Evolutionary conservation across 2,329 filamentous ascomycete species (phyloP), one percentile per base, ranked within the genome.

Genomic region (Stagonosporopsis vannaccii): DNA sequence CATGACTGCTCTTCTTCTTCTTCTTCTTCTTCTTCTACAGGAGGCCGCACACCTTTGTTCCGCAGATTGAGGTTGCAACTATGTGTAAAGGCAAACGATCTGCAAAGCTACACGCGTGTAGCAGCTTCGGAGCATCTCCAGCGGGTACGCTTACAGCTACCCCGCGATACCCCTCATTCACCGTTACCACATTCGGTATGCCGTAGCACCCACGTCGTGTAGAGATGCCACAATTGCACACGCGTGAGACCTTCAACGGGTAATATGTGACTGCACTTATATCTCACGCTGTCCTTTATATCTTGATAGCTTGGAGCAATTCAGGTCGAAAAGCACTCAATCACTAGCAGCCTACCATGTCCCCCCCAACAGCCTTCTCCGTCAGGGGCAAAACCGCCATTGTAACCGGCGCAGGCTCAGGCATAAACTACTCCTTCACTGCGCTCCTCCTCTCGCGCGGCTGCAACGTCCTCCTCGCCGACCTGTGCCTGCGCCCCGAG

Each of bases 401-500:
- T 44, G 71, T 82, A 5, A 82, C 80, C 6, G 80, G 80, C 32
- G 80, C 79, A 47, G 80, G 80, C 11, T 73, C 72, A 26, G 80
- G 80, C 15, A 82, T 82, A 61, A 80, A 79, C 62, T 74, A 76
- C 59, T 74, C 63, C 60, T 82, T 83, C 61, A 76, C 80, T 12
- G 65, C 71, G 17, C 68, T 81, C 1, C 77, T 83, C 13, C 76
- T 82, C 19, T 69, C 72, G 0, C 65, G 67, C 11, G 75, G 77
- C 56, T 82, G 80, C 72, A 81, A 78, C 53, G 80, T 82, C 40
- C 67, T 83, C 36, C 70, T 83, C 43, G 80, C 79, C 17, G 81
- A 83, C 58, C 69, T 83, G 3, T 59, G 73, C 17, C 73, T 83
- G 0, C 77, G 80, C 1, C 79, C 79, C 0, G 80, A 83, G 69